phyloP scores from a whole-genome alignment of 2,329 filamentous ascomycete genomes.

The Triangularia setosa region DNA sequence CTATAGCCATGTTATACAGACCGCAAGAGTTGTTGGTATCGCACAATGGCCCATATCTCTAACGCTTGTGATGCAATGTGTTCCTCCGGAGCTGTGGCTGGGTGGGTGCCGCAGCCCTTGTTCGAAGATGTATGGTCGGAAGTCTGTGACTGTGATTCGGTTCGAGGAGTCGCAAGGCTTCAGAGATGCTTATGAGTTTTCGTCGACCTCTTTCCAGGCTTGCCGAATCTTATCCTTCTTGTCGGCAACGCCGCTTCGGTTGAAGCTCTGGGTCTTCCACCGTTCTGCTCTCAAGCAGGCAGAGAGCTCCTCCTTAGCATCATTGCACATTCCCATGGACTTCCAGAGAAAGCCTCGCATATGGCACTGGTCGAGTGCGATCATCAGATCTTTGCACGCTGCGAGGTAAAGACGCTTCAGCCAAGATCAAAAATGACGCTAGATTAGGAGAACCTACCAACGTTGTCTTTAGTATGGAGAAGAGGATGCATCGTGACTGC shows the following conservation, averaged over 20 bases:
- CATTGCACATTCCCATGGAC: constrained; percentile 83
- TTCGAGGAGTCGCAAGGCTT: not conserved
- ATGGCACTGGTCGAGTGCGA: constrained; percentile 91
- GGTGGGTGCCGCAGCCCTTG: not conserved
- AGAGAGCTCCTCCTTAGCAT: constrained; percentile 78
- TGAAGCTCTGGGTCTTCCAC: constrained; percentile 70
- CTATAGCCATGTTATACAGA: constrained; percentile 13
- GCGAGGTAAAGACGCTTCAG: constrained; percentile 3
- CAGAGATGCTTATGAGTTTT: constrained; percentile 52
- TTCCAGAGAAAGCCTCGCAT: constrained; percentile 90
- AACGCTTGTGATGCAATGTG: not conserved
- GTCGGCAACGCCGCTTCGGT: constrained; percentile 65
- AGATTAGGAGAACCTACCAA: constrained; percentile 52
- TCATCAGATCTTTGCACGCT: constrained; percentile 96
- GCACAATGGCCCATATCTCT: not conserved
- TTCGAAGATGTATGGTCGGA: not conserved
- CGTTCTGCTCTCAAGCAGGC: constrained; percentile 79
- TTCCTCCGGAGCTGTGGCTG: not conserved
- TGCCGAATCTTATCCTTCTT: constrained; percentile 72
- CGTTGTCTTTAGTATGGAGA: constrained; percentile 87
- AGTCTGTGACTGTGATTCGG: not conserved
- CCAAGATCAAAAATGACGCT: not conserved
- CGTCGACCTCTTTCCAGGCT: constrained; percentile 75
- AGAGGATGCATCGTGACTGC: constrained; percentile 82
- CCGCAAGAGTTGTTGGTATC: constrained; percentile 1